These are phyloP conservation scores for Talaromyces marneffei DNA, from an alignment of 2,329 filamentous ascomycete genomes.

Conservation along the genomic window DNA sequence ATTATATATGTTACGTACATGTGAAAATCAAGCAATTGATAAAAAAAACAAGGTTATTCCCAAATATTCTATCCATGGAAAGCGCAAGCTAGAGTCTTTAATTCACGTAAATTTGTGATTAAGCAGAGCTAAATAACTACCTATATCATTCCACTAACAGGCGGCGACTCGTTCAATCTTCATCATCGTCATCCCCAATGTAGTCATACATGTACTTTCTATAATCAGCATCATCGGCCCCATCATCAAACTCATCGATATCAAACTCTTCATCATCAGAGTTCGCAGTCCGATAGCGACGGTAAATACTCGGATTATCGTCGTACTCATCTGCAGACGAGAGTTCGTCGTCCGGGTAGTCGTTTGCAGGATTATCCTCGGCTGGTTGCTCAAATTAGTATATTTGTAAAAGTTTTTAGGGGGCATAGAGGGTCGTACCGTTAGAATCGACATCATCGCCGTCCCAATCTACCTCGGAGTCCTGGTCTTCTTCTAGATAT, in stretches of 20 bases:
- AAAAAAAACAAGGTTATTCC: not conserved
- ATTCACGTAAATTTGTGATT: not conserved
- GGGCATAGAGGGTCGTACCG: conserved; percentile 32
- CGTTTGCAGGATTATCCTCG: conserved; percentile 47
- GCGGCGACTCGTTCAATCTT: not conserved
- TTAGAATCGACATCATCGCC: conserved; percentile 60
- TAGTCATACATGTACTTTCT: conserved; percentile 5
- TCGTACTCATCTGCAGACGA: conserved; percentile 44
- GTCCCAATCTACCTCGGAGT: conserved; percentile 50
- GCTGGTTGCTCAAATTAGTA: conserved; percentile 27
- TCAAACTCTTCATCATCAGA: conserved; percentile 45
- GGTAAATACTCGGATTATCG: conserved; percentile 33
- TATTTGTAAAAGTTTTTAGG: not conserved
- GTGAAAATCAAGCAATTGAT: not conserved
- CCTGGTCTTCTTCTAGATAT: conserved; percentile 50
- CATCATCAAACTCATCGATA: conserved; percentile 29
- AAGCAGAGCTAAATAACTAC: not conserved
- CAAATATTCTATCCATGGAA: too few relatives aligned
- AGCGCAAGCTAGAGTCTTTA: too few relatives aligned
- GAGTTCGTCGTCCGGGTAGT: conserved; percentile 48
- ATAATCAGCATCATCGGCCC: conserved; percentile 11
- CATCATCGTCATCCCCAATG: not conserved
- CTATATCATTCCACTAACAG: not conserved
- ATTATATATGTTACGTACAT: not conserved
- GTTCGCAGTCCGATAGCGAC: conserved; percentile 33